phyloP scores from a whole-genome alignment of 2,329 filamentous ascomycete genomes.

The Scopulariopsis brevicaulis region DNA sequence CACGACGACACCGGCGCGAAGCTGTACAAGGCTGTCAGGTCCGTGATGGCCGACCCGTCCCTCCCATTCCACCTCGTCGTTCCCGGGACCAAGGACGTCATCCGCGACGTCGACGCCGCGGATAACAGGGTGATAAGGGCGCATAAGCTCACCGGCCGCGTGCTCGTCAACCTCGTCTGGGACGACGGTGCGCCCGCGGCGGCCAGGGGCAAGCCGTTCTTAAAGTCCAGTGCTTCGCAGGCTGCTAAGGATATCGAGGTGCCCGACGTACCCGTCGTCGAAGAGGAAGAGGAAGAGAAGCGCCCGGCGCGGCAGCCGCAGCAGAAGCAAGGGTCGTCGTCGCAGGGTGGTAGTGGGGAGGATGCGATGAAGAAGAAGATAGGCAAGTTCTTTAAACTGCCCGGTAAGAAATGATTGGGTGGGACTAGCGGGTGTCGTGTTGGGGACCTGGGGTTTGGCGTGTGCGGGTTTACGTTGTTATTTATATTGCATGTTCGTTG shows the following conservation, averaged over 20 bases:
- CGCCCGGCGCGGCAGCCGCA: constrained; percentile 10
- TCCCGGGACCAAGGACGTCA: constrained; percentile 38
- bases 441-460: neutral
- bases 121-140: constrained; percentile 55
- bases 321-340: neutral
- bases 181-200: constrained; percentile 46
- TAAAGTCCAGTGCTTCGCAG: constrained; percentile 45
- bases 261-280: constrained; percentile 36
- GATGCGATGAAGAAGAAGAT: constrained; percentile 31
- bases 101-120: constrained; percentile 32
- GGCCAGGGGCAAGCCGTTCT: constrained; percentile 42
- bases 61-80: constrained; percentile 65
- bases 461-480: neutral
- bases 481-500: neutral
- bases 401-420: constrained; percentile 52
- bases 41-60: constrained; percentile 52
- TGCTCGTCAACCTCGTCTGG: constrained; percentile 71
- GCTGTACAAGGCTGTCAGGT: constrained; percentile 64
- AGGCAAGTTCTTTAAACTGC: constrained; percentile 63
- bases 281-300: constrained; percentile 24
- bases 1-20: constrained; percentile 56
- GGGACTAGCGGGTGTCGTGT: neutral
- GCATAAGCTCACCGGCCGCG: constrained; percentile 52
- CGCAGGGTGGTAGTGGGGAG: constrained; percentile 14
- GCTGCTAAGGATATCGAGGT: constrained; percentile 58